These are phyloP conservation scores for Penicillium ucsense DNA, from an alignment of 495 filamentous ascomycete species.

Conservation along the genomic window DNA sequence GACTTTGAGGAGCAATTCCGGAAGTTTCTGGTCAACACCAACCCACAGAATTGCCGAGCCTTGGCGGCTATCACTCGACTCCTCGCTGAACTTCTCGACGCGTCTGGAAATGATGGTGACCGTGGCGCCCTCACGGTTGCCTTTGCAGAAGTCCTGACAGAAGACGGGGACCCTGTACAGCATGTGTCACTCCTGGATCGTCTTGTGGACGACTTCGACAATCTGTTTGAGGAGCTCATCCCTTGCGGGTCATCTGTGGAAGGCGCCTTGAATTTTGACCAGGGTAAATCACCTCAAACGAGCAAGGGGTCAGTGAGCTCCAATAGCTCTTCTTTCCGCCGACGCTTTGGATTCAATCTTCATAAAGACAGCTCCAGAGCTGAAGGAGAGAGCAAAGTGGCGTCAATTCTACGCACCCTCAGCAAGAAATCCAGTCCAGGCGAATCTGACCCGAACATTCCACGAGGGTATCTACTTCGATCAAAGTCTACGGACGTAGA, in stretches of 20 bases:
- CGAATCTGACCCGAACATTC: constrained; percentile 45
- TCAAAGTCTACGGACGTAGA: constrained; percentile 79
- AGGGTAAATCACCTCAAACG: constrained; percentile 35
- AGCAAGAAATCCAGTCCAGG: constrained; percentile 68
- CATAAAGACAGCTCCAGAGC: constrained; percentile 65
- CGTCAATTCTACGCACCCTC: constrained; percentile 77
- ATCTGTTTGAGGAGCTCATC: constrained; percentile 66
- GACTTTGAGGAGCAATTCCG: constrained; percentile 85
- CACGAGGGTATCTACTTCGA: constrained; percentile 56
- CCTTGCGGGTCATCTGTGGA: constrained; percentile 36
- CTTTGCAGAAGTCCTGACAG: constrained; percentile 80
- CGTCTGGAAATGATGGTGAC: constrained; percentile 90
- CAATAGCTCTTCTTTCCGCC: constrained; percentile 76
- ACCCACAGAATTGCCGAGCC: constrained; percentile 85
- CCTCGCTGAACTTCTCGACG: constrained; percentile 80
- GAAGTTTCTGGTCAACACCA: constrained; percentile 64
- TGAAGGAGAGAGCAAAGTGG: constrained; percentile 54
- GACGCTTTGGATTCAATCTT: constrained; percentile 70
- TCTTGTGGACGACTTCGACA: constrained; percentile 84
- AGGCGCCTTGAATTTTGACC: constrained; percentile 36
- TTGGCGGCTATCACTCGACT: constrained; percentile 77
- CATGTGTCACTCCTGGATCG: constrained; percentile 88
- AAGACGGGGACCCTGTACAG: constrained; percentile 65
- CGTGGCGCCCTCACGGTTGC: constrained; percentile 81
- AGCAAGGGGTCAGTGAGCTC: constrained; percentile 52